Conservation (phyloP, 2,329 filamentous ascomycete species). For the Aspergillus sp. region DNA sequence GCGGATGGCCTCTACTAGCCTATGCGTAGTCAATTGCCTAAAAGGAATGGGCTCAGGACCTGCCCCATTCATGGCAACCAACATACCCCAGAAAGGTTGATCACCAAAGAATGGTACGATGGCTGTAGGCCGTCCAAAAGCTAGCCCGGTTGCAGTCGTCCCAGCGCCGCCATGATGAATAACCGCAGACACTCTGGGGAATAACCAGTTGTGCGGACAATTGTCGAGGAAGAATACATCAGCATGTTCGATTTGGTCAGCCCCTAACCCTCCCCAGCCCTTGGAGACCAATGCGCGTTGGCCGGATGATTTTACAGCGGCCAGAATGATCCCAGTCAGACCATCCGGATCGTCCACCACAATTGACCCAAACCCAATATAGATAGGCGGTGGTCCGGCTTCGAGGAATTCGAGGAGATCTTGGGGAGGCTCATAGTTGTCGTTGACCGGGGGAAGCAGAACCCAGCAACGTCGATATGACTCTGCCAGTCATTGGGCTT, state of each 20-base stretch:
- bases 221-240: slow-evolving; percentile 78
- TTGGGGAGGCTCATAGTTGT: slow-evolving; percentile 58
- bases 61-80: slow-evolving; percentile 66
- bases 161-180: slow-evolving; percentile 83
- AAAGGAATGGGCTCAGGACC: slow-evolving; percentile 65
- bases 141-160: slow-evolving; percentile 76
- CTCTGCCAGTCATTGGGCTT: slow-evolving; percentile 71
- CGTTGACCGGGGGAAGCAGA: slow-evolving; percentile 67
- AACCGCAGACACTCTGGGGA: slow-evolving; percentile 70
- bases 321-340: slow-evolving; percentile 66
- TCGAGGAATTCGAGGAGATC: slow-evolving; percentile 62
- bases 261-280: slow-evolving; percentile 77
- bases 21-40: slow-evolving; percentile 60
- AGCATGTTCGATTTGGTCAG: slow-evolving; percentile 51
- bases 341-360: slow-evolving; percentile 69
- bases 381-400: slow-evolving; percentile 65
- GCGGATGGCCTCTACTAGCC: slow-evolving; percentile 59
- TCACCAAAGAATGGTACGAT: slow-evolving; percentile 83
- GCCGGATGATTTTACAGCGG: slow-evolving; percentile 61
- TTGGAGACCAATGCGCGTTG: slow-evolving; percentile 76
- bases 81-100: slow-evolving; percentile 75
- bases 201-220: slow-evolving; percentile 82
- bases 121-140: slow-evolving; percentile 70
- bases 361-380: slow-evolving; percentile 77
- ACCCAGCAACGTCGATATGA: slow-evolving; percentile 69